Percentiles rank a stretch among this genome's conserved stretches.
Conservation (phyloP, 2,329 filamentous ascomycete genomes). For the Exophiala sp. region DNA sequence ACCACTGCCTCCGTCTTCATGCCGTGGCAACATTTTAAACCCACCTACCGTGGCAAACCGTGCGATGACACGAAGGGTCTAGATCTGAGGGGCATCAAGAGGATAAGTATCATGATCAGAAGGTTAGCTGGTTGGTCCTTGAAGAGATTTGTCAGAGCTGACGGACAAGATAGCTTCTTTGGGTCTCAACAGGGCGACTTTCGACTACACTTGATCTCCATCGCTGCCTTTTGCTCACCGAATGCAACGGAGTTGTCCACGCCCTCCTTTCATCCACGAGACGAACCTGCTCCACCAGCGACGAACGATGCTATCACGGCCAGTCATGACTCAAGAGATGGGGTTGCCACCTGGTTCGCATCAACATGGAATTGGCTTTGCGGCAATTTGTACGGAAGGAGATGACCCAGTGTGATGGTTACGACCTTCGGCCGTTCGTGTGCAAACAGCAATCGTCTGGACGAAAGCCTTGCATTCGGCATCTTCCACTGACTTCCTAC, state of each 20-base stretch:
- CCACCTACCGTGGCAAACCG: constrained; percentile 68
- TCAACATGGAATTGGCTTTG: neutral
- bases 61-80: constrained; percentile 59
- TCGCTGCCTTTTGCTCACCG: constrained; percentile 5
- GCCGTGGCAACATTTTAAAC: constrained; percentile 62
- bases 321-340: neutral
- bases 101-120: constrained; percentile 74
- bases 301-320: neutral
- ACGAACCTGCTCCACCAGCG: neutral
- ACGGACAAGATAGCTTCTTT: constrained; percentile 60
- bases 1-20: constrained; percentile 49
- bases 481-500: too few species aligned
- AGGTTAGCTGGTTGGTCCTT: constrained; percentile 52
- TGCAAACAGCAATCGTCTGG: too few species aligned
- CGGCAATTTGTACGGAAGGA: neutral
- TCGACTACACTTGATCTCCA: constrained; percentile 15
- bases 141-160: constrained; percentile 18
- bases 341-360: neutral
- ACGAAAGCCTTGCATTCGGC: too few species aligned
- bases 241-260: constrained; percentile 1
- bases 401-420: neutral
- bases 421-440: neutral
- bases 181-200: constrained; percentile 69
- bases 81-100: constrained; percentile 58
- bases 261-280: neutral